Evolutionary conservation across 139 green algal genomes (phyloP), one percentile per base, ranked within the genome.

Genomic region (Auxenochlorella pyrenoidosa): DNA sequence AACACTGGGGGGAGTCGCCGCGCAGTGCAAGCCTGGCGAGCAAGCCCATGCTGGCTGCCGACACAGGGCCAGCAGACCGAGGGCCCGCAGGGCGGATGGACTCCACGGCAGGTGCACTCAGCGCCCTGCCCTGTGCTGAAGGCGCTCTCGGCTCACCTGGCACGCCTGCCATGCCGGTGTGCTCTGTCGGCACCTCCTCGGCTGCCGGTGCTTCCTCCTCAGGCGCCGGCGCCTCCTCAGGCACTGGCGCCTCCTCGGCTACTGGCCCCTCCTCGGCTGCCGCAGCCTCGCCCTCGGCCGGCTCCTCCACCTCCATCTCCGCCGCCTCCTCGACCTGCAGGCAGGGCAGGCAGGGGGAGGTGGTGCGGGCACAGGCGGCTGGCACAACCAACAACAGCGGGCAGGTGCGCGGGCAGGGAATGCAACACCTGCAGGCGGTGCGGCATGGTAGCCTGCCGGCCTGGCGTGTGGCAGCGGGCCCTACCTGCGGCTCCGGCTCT

Each of bases 121-220:
- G n/a, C n/a, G n/a, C n/a, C n/a, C n/a, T n/a, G n/a, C n/a, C n/a
- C n/a, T n/a, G n/a, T n/a, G n/a, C n/a, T n/a, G n/a, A n/a, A n/a
- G n/a, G n/a, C n/a, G n/a, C n/a, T n/a, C n/a, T n/a, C n/a, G n/a
- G 36, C 75, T 2, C 80, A 85, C 80, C 80, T 63, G 80, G 80
- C 12, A 85, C 40, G 80, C 80, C 60, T 2, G 80, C 40, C 80
- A 85, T 85, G 80, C 80, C 80, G 2, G 60, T 40, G 40, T 76
- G 63, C 80, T 85, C 15, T 21, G 10, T 3, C 78, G 58, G n/a
- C 54, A 5, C 60, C 59, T 34, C 54, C 77, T 68, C 44, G 34
- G 21, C 21, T 15, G 26, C 65, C 0, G 75, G 43, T 43, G 58
- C 75, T 41, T 79, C 73, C 43, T 60, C 75, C 75, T 81, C 30